These are phyloP conservation scores for Populus pruinosa DNA, from an alignment of 345 rosid genomes.

Conservation along the genomic window DNA sequence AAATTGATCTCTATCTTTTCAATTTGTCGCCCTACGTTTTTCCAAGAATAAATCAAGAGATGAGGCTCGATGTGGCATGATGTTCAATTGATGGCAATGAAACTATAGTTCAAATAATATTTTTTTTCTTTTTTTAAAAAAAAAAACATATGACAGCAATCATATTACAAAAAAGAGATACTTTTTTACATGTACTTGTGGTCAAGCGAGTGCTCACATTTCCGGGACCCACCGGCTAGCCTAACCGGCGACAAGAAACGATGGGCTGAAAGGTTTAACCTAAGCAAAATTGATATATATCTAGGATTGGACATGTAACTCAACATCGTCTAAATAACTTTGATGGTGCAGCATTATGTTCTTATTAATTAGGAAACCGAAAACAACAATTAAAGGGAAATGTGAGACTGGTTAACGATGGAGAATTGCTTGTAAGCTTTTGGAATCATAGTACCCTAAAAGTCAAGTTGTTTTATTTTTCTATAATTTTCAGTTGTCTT, in stretches of 20 bases:
- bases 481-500: background rate
- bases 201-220: constrained; percentile 44
- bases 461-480: constrained; percentile 2
- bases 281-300: constrained; percentile 26
- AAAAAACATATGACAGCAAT: constrained; percentile 36
- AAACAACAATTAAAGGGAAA: constrained; percentile 13
- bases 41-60: background rate
- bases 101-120: background rate
- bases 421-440: constrained; percentile 19
- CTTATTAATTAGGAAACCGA: constrained; percentile 1
- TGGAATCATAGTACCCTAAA: constrained; percentile 12
- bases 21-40: constrained; percentile 13
- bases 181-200: constrained; percentile 35
- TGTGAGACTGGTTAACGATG: constrained; percentile 19
- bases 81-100: constrained; percentile 1
- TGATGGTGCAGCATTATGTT: constrained; percentile 1
- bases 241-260: constrained; percentile 44
- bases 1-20: constrained; percentile 9
- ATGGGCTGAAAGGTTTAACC: constrained; percentile 56
- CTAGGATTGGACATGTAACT: constrained; percentile 37
- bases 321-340: constrained; percentile 17
- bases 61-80: constrained; percentile 1
- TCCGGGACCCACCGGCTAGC: constrained; percentile 36
- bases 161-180: constrained; percentile 31
- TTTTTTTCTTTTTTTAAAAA: constrained; percentile 4